Conservation (phyloP, 2,329 filamentous ascomycete genomes). For the Pseudodiploospora longispora region DNA sequence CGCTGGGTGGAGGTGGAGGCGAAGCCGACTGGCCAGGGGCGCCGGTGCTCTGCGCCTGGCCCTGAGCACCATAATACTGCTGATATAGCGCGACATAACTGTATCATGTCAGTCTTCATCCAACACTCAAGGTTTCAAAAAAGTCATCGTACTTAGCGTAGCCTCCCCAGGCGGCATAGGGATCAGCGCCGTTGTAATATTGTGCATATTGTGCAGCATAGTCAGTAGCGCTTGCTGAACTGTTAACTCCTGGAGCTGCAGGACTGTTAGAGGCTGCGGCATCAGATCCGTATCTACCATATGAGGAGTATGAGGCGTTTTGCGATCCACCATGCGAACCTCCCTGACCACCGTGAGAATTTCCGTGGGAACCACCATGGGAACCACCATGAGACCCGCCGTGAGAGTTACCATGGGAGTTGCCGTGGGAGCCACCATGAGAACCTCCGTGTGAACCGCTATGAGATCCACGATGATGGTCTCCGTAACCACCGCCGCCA, state of each 20-base stretch:
- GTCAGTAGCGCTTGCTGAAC: constrained; percentile 35
- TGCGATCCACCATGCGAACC: constrained; percentile 20
- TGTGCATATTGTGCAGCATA: constrained; percentile 78
- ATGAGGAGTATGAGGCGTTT: constrained; percentile 20
- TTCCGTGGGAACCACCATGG: constrained; percentile 22
- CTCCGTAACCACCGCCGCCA: constrained; percentile 33
- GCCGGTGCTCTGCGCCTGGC: constrained; percentile 34
- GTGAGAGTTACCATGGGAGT: constrained; percentile 25
- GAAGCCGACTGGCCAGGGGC: constrained; percentile 38
- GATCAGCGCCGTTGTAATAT: constrained; percentile 69
- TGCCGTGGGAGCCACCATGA: constrained; percentile 19
- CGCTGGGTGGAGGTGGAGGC: constrained; percentile 48
- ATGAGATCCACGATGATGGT: constrained; percentile 16
- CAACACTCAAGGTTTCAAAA: background rate
- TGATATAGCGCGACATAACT: constrained; percentile 66
- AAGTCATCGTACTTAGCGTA: constrained; percentile 58
- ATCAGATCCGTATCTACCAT: constrained; percentile 21
- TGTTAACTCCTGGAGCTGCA: constrained; percentile 20
- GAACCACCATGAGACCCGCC: constrained; percentile 25
- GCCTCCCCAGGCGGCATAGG: constrained; percentile 85
- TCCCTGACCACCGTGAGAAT: constrained; percentile 21
- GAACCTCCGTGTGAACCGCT: constrained; percentile 24
- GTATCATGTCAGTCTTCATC: background rate
- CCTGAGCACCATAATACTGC: constrained; percentile 52
- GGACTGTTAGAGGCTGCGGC: constrained; percentile 28